These are phyloP conservation scores for Beauveria australis DNA, from an alignment of 2,329 filamentous ascomycete species.

Conservation along the genomic window DNA sequence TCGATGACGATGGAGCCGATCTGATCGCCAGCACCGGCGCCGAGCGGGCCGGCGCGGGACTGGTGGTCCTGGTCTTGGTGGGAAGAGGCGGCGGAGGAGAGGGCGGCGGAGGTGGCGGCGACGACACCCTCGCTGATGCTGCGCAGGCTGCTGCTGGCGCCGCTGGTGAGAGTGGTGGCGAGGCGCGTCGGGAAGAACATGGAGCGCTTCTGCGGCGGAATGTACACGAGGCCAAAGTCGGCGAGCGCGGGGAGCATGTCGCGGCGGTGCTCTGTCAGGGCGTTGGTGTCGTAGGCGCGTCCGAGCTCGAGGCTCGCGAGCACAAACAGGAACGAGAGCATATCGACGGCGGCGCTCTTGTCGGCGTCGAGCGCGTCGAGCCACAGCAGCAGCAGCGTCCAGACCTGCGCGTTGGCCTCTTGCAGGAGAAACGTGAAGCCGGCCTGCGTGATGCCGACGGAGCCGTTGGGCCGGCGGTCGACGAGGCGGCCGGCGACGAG, in stretches of 20 bases:
- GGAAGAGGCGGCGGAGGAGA: slow-evolving; percentile 15
- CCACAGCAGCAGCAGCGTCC: slow-evolving; percentile 90
- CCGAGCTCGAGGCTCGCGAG: slow-evolving; percentile 89
- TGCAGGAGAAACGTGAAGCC: slow-evolving; percentile 94
- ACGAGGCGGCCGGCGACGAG: slow-evolving; percentile 76
- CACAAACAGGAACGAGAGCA: slow-evolving; percentile 92
- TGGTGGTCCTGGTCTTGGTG: slow-evolving; percentile 23
- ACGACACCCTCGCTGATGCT: slow-evolving; percentile 61
- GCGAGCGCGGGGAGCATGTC: slow-evolving; percentile 86
- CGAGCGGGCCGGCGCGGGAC: slow-evolving; percentile 25
- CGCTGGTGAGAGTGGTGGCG: slow-evolving; percentile 86
- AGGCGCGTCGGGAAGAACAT: slow-evolving; percentile 86
- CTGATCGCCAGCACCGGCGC: slow-evolving; percentile 31
- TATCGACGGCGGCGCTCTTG: slow-evolving; percentile 65
- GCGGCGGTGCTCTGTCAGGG: slow-evolving; percentile 70
- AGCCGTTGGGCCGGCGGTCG: slow-evolving; percentile 54
- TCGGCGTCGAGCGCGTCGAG: slow-evolving; percentile 67
- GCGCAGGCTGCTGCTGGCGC: slow-evolving; percentile 61
- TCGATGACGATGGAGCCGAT: slow-evolving; percentile 91
- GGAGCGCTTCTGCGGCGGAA: slow-evolving; percentile 46
- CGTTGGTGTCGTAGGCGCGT: slow-evolving; percentile 78
- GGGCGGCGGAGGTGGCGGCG: slow-evolving; percentile 48
- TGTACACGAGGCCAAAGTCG: slow-evolving; percentile 88
- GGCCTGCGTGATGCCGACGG: slow-evolving; percentile 75
- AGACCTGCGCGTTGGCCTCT: slow-evolving; percentile 93